Percentiles rank a stretch among this genome's conserved stretches.
These are phyloP conservation scores for Euclidium syriacum DNA, from an alignment of 345 rosid genomes.

Conservation along the genomic window DNA sequence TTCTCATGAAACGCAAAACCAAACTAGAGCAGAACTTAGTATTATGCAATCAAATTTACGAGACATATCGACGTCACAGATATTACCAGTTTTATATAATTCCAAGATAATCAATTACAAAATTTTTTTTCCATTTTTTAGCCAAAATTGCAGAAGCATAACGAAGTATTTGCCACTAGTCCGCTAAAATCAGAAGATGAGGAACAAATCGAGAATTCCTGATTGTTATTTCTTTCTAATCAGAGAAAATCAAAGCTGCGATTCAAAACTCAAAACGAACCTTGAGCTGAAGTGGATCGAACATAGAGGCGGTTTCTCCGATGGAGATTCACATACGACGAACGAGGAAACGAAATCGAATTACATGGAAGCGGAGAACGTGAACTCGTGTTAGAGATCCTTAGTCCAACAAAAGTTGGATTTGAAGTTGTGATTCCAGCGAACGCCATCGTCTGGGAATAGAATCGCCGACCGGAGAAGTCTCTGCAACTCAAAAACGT, in stretches of 20 bases:
- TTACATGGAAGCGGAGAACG: conserved; percentile 9
- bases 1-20: background rate
- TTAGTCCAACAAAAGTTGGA: conserved; percentile 28
- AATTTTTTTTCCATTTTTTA: no score
- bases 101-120: background rate
- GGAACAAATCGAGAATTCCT: no score
- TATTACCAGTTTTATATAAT: background rate
- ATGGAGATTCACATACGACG: conserved; percentile 33
- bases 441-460: conserved; percentile 44
- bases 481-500: background rate
- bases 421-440: conserved; percentile 31
- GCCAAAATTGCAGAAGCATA: no score
- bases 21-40: background rate
- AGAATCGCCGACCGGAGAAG: background rate
- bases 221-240: background rate
- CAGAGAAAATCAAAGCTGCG: background rate
- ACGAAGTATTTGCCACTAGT: no score
- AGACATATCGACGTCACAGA: background rate
- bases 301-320: conserved; percentile 38
- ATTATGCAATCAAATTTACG: background rate
- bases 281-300: conserved; percentile 55
- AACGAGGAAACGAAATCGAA: conserved; percentile 40
- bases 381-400: conserved; percentile 7
- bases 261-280: conserved; percentile 29
- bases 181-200: no score